Evolutionary conservation across 371 early-diverging fungal genomes (phyloP).

Genomic region (Sporodiniella umbellata): DNA sequence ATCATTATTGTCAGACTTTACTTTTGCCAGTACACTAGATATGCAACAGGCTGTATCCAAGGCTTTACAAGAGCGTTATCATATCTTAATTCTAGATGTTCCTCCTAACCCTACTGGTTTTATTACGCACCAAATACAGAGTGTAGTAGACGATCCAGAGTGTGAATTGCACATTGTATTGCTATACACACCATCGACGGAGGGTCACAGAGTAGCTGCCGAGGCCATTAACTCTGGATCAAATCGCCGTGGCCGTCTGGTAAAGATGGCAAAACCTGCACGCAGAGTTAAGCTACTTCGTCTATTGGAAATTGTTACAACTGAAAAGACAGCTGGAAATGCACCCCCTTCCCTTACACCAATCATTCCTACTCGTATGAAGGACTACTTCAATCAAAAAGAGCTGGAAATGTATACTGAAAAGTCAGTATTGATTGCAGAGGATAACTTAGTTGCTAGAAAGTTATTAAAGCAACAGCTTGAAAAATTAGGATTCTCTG

Average conservation of each 20-base stretch:
- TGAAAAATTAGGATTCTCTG: slow-evolving; percentile 45
- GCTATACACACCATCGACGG: slow-evolving; percentile 43
- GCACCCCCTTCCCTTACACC: slow-evolving; percentile 9
- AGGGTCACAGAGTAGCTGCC: slow-evolving; percentile 41
- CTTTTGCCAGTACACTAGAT: slow-evolving; percentile 25
- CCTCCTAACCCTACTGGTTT: slow-evolving; percentile 38
- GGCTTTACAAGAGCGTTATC: slow-evolving; percentile 38
- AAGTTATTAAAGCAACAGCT: slow-evolving; percentile 42
- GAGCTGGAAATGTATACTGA: slow-evolving; percentile 33
- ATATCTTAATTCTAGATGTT: slow-evolving; percentile 37
- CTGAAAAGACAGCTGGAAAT: slow-evolving; percentile 14
- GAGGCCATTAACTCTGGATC: slow-evolving; percentile 39
- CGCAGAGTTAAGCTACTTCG: slow-evolving; percentile 48
- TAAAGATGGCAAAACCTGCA: slow-evolving; percentile 58
- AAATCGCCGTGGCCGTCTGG: slow-evolving; percentile 40
- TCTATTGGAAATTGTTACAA: slow-evolving; percentile 32
- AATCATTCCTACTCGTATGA: slow-evolving; percentile 23
- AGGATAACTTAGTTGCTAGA: slow-evolving; percentile 49
- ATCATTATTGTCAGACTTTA: slow-evolving; percentile 29
- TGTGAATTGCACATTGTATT: slow-evolving; percentile 43
- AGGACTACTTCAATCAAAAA: slow-evolving; percentile 30
- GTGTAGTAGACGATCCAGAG: slow-evolving; percentile 44
- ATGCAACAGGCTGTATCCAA: slow-evolving; percentile 38
- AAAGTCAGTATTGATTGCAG: slow-evolving; percentile 44
- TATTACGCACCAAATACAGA: slow-evolving; percentile 39